phyloP scores from a whole-genome alignment of 352 stramenopile genomes.

The Phytophthora boehmeriae region DNA sequence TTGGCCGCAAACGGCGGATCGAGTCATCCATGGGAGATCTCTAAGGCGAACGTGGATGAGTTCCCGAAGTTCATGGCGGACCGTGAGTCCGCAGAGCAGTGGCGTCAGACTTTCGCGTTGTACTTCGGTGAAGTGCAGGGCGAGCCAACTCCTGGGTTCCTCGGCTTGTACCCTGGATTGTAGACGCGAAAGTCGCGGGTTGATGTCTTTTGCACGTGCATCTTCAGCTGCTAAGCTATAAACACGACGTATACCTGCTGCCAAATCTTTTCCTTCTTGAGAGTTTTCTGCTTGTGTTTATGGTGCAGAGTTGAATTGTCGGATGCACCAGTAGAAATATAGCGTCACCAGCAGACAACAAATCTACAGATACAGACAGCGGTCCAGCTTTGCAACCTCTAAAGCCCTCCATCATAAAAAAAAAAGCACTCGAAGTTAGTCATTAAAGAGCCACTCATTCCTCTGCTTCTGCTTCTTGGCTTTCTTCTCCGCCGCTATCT shows the following conservation, averaged over 20 bases:
- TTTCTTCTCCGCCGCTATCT: constrained; percentile 86
- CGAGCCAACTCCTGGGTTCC: constrained; percentile 39
- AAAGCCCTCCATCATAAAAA: neutral
- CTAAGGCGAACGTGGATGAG: constrained; percentile 30
- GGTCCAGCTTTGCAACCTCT: neutral
- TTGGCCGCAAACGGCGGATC: constrained; percentile 34
- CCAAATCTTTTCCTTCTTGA: too few species aligned
- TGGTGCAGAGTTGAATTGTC: too few species aligned
- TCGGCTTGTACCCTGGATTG: constrained; percentile 45
- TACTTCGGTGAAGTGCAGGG: constrained; percentile 65
- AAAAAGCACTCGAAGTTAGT: constrained; percentile 38
- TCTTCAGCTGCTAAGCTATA: too few species aligned
- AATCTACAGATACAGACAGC: too few species aligned
- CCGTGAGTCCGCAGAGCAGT: constrained; percentile 44
- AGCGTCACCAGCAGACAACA: too few species aligned
- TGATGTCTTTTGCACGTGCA: neutral
- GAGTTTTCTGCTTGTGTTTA: too few species aligned
- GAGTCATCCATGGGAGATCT: constrained; percentile 39
- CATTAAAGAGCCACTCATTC: constrained; percentile 87
- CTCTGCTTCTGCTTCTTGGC: constrained; percentile 84
- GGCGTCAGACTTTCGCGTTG: constrained; percentile 48
- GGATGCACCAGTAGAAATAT: too few species aligned
- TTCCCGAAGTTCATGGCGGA: constrained; percentile 61
- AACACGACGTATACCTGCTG: too few species aligned
- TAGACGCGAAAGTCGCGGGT: constrained; percentile 10